Evolutionary conservation across 768 basidiomycete genomes (phyloP).

Genomic region (Mycena haematopus): DNA sequence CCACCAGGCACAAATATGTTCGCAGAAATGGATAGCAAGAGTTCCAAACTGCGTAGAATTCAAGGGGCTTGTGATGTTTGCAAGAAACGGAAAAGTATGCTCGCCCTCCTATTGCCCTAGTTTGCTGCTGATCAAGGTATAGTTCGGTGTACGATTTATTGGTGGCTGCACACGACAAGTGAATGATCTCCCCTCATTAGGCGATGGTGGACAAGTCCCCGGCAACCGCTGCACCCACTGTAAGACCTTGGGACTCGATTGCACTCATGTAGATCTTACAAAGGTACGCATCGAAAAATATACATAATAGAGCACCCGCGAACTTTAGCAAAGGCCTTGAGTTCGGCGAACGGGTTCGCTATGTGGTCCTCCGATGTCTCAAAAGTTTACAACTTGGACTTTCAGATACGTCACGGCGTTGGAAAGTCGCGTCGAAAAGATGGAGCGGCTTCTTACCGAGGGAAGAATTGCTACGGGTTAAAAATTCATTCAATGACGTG

Average conservation of each 20-base stretch:
- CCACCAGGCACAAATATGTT: neutral
- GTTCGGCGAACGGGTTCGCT: conserved; percentile 64
- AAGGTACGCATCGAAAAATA: conserved; percentile 50
- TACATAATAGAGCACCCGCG: neutral
- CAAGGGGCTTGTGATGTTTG: conserved; percentile 38
- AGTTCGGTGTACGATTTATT: conserved; percentile 30
- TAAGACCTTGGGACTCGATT: conserved; percentile 61
- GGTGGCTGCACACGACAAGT: no score
- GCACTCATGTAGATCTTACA: conserved; percentile 70
- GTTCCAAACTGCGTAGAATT: conserved; percentile 28
- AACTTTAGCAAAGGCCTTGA: conserved; percentile 46
- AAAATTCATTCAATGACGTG: neutral
- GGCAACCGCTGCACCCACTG: conserved; percentile 71
- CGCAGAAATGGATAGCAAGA: neutral
- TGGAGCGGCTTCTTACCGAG: conserved; percentile 59
- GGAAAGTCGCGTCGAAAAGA: conserved; percentile 44
- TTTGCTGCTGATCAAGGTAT: no score
- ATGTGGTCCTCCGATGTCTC: neutral
- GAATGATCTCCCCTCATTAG: conserved; percentile 30
- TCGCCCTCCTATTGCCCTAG: no score
- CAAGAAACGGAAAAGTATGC: neutral
- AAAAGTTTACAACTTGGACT: neutral
- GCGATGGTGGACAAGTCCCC: conserved; percentile 66
- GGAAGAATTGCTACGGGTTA: neutral
- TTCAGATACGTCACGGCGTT: conserved; percentile 65